Evolutionary conservation across 345 rosid species (phyloP).

Genomic region (Ceriops decandra): DNA sequence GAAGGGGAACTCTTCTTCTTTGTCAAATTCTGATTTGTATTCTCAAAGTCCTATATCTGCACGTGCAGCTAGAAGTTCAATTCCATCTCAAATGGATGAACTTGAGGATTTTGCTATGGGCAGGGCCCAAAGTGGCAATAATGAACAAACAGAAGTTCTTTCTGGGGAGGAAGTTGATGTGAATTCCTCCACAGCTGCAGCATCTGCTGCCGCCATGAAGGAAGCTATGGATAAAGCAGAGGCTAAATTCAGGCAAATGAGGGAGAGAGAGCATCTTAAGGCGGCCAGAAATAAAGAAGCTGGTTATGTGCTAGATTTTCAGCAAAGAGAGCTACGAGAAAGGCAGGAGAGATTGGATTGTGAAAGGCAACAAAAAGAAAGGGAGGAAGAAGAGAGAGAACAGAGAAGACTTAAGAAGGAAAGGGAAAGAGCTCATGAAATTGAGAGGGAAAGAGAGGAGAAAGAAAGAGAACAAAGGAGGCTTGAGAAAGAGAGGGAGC

Average conservation of each 20-base stretch:
- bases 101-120: constrained; percentile 65
- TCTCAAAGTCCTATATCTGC: constrained; percentile 42
- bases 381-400: constrained; percentile 59
- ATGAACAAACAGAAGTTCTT: constrained; percentile 44
- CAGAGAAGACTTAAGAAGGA: constrained; percentile 53
- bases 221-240: constrained; percentile 98
- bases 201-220: constrained; percentile 96
- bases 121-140: constrained; percentile 37
- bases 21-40: constrained; percentile 41
- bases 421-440: constrained; percentile 37
- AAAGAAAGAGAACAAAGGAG: constrained; percentile 62
- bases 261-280: constrained; percentile 74
- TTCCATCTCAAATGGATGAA: constrained; percentile 61
- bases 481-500: constrained; percentile 58
- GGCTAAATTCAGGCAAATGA: constrained; percentile 86
- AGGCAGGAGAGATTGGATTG: constrained; percentile 49
- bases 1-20: constrained; percentile 47
- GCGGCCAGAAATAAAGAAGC: constrained; percentile 65
- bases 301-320: constrained; percentile 45
- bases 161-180: constrained; percentile 55
- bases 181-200: constrained; percentile 61
- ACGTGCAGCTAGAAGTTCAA: constrained; percentile 39
- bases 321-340: constrained; percentile 56
- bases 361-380: constrained; percentile 50
- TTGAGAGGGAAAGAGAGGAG: constrained; percentile 61